Base-by-base conservation (phyloP, 2,329 filamentous ascomycete genomes). In the Microsporum ferrugineum region DNA sequence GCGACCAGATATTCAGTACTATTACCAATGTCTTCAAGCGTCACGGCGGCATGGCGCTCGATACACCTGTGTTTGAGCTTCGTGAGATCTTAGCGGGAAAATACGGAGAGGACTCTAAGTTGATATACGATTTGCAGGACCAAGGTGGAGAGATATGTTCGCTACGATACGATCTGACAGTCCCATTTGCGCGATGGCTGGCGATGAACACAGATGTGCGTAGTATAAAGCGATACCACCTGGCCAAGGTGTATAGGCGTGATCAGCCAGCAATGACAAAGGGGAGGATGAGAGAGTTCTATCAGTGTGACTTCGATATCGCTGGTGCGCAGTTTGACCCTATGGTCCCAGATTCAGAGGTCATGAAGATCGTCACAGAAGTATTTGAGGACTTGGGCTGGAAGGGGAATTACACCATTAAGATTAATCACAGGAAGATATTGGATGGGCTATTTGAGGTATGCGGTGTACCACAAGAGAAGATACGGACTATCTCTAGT, bases 251-350 rank as follows among this genome's bases (percentile, higher is more conserved):
- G 58, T 91, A 91, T 77, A 81, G 88, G 64, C 78, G 88, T 72
- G 88, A 91, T 73, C 87, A 91, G 73, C 88, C 88, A 29, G 88
- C 90, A 63, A 62, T 96, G 77, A 89, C 87, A 64, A 94, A 95
- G 73, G 92, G 91, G 58, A 85, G 91, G 60, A 94, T 96, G 88
- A 84, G 92, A 70, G 92, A 96, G 76, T 96, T 96, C 76, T 96
- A 95, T 78, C 91, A 96, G 76, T 96, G 91, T 78, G 92, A 97
- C 76, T 95, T 96, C 71, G 91, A 96, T 72, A 92, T 96, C 76
- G 91, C 91, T 10, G 91, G 91, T 63, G 67, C 73, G 63, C 79
- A 78, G 47, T 95, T 90, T 77, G 92, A 96, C 72, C 77, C 89
- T 60, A 96, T 96, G 91, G 82, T 96, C 31, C 89, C 91, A 61